Percentiles rank a stretch among this genome's conserved stretches.
Evolutionary conservation across 441 rosid species (phyloP).

Genomic region (Pelargonium myrrhifolium): DNA sequence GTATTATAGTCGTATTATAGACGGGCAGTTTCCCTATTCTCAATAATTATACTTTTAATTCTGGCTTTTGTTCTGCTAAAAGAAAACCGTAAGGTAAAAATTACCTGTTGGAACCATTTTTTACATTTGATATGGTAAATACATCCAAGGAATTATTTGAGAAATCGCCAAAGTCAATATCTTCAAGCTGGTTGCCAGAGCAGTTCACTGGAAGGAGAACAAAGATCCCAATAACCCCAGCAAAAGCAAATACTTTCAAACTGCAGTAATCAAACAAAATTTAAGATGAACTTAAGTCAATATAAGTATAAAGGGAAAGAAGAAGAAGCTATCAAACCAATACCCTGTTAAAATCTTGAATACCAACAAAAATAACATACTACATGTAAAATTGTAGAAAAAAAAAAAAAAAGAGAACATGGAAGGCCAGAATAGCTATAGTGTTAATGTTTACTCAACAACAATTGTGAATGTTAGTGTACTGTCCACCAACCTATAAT

Average conservation of each 20-base stretch:
- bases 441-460: neutral
- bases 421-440: neutral
- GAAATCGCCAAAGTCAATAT: slow-evolving; percentile 59
- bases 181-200: slow-evolving; percentile 54
- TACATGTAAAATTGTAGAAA: neutral
- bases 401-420: too few species aligned
- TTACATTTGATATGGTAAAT: slow-evolving; percentile 76
- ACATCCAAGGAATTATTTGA: slow-evolving; percentile 72
- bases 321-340: neutral
- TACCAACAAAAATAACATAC: neutral
- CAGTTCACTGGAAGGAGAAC: slow-evolving; percentile 85
- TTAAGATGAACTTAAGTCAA: slow-evolving; percentile 12
- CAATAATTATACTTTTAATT: slow-evolving; percentile 7
- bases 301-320: slow-evolving; percentile 6
- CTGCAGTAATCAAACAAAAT: slow-evolving; percentile 43
- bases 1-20: neutral
- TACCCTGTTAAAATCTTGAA: neutral
- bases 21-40: neutral
- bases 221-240: slow-evolving; percentile 79
- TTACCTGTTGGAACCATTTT: slow-evolving; percentile 61
- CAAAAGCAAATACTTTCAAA: slow-evolving; percentile 74
- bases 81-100: slow-evolving; percentile 10
- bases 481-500: neutral
- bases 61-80: slow-evolving; percentile 4
- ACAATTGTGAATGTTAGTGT: neutral